Conservation (phyloP, 202 grass and related monocot species). For the Zizania palustris region DNA sequence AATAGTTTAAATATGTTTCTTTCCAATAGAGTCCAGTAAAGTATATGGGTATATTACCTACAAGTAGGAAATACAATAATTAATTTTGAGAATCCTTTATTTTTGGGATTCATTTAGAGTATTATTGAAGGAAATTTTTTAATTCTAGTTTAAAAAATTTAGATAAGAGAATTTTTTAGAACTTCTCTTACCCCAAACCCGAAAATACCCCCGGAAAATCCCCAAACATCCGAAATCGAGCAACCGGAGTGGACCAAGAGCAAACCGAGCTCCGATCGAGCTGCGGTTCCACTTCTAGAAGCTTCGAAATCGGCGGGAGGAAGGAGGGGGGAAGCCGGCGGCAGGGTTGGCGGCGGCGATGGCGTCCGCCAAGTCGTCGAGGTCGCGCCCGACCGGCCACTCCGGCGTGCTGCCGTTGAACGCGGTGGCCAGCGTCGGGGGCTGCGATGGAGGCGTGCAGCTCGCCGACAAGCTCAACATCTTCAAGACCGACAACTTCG, state of each 20-base stretch:
- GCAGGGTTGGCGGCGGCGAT: constrained; percentile 42
- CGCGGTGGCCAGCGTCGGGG: constrained; percentile 22
- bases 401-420: constrained; percentile 58
- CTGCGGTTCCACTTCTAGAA: constrained; percentile 23
- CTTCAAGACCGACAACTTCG: constrained; percentile 97
- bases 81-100: too few species aligned
- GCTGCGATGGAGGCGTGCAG: constrained; percentile 62
- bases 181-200: too few species aligned
- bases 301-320: constrained; percentile 23
- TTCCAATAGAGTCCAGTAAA: too few species aligned
- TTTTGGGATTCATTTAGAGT: too few species aligned
- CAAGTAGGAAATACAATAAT: too few species aligned
- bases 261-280: neutral
- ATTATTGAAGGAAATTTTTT: too few species aligned
- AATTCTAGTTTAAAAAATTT: too few species aligned
- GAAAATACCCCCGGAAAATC: neutral
- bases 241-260: neutral
- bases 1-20: too few species aligned
- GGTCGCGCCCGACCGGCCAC: constrained; percentile 66
- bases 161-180: too few species aligned
- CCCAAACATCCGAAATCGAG: constrained; percentile 10
- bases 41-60: too few species aligned
- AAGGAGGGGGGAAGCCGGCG: neutral
- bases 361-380: constrained; percentile 79
- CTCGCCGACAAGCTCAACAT: constrained; percentile 96